Conservation (phyloP, 805 yeast species). For the Brettanomyces custersianus region DNA sequence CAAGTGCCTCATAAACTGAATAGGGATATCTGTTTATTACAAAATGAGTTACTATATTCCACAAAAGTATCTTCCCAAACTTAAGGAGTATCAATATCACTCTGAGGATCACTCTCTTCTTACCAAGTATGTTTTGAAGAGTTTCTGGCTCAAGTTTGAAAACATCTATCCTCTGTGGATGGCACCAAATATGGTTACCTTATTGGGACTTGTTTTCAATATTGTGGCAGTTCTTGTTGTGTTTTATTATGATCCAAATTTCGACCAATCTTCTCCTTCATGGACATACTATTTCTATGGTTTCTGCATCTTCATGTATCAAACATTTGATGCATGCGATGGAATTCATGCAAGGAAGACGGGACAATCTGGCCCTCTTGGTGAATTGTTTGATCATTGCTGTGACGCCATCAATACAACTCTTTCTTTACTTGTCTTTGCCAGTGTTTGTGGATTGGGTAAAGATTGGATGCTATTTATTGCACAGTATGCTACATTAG, state of each 20-base stretch:
- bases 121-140: conserved; percentile 68
- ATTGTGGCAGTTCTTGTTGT: conserved; percentile 54
- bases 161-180: conserved; percentile 70
- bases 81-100: conserved; percentile 48
- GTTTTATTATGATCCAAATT: conserved; percentile 63
- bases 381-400: conserved; percentile 91
- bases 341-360: conserved; percentile 94
- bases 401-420: conserved; percentile 62
- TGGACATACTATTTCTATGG: conserved; percentile 79
- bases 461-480: conserved; percentile 50
- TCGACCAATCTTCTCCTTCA: conserved; percentile 51
- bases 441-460: conserved; percentile 72
- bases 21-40: conserved; percentile 4
- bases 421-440: conserved; percentile 63
- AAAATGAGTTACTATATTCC: conserved; percentile 43
- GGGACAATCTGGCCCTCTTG: conserved; percentile 90
- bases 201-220: conserved; percentile 69
- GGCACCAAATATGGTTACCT: conserved; percentile 90
- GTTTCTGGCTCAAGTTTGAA: conserved; percentile 73
- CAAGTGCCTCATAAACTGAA: background rate
- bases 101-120: conserved; percentile 76
- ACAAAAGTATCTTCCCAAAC: conserved; percentile 30
- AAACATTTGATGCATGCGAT: conserved; percentile 93
- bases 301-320: conserved; percentile 77
- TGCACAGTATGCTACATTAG: conserved; percentile 63